phyloP scores from a whole-genome alignment of 345 rosid species.

The Anacardium occidentale region DNA sequence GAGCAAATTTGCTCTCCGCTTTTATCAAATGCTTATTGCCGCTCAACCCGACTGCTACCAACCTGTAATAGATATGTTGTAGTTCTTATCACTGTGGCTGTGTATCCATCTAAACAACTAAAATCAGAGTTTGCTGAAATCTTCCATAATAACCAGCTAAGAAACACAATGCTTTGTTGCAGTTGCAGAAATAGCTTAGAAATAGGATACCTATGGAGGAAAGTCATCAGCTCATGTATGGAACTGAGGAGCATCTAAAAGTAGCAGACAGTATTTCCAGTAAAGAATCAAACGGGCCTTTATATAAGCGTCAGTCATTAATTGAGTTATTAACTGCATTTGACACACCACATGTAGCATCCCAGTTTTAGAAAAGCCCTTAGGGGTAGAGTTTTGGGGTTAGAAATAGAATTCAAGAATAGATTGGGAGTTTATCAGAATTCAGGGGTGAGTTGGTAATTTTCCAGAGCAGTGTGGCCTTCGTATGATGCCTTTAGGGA shows the following conservation, averaged over 20 bases:
- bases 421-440: too few species aligned
- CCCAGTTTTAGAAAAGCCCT: too few species aligned
- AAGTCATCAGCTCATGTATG: too few species aligned
- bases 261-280: neutral
- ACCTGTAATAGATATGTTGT: neutral
- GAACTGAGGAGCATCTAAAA: neutral
- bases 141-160: neutral
- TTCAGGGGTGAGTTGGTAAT: too few species aligned
- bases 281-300: slow-evolving; percentile 1
- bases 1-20: neutral
- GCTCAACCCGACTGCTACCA: neutral
- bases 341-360: too few species aligned
- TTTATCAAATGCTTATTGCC: neutral
- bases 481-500: too few species aligned
- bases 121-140: neutral
- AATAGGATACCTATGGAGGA: too few species aligned
- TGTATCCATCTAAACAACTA: neutral
- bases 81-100: neutral
- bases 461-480: too few species aligned
- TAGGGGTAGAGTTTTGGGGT: too few species aligned
- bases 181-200: neutral
- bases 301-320: neutral
- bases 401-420: too few species aligned
- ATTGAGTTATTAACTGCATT: neutral
- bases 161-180: neutral